Base-by-base conservation (phyloP, 2,329 filamentous ascomycete species). In the Ceratocystis huliohia region DNA sequence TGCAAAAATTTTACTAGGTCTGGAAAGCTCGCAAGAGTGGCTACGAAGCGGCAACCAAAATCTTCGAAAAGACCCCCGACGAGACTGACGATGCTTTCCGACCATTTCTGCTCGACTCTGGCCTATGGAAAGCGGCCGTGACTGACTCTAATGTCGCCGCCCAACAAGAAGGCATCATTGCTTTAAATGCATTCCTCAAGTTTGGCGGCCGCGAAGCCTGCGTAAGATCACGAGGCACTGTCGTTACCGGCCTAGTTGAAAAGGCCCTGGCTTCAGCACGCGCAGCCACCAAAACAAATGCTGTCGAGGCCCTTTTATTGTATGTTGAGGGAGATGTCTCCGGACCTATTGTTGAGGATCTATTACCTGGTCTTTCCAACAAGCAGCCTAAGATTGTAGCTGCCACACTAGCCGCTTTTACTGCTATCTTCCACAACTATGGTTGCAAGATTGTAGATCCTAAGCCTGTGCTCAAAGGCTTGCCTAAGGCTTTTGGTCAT, bases 1-100 rank as follows among this genome's bases (percentile, higher is more conserved):
- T 41, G 37, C 10, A 13, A 41, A 44, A 8, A 7, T 7, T 41
- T 25, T 66, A 37, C 1, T 64, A 89, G 88, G 84, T 89, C 73
- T 99, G 94, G 94, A 99, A 99, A 82, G 92, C 96, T 53, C 85
- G 94, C 73, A 99, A 99, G 78, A 86, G 85, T 73, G 94, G 87
- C 65, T 99, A 97, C 74, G 94, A 99, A 81, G 91, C 94, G 71
- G 92, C 91, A 22, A 84, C 88, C 50, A 92, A 94, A 75, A 84
- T 87, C 71, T 97, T 99, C 75, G 87, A 91, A 74, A 80, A 84
- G 67, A 91, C 92, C 5, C 87, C 90, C 69, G 88, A 92, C 76
- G 93, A 97, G 74, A 83, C 86, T 71, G 89, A 95, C 74, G 86
- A 91, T 13, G 87, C 87, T 45, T 96, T 99, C 72, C 83, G 86